Percentiles rank a stretch among this genome's conserved stretches.
These are phyloP conservation scores for Talaromyces thailandensis DNA, from an alignment of 495 filamentous ascomycete genomes.

Conservation along the genomic window DNA sequence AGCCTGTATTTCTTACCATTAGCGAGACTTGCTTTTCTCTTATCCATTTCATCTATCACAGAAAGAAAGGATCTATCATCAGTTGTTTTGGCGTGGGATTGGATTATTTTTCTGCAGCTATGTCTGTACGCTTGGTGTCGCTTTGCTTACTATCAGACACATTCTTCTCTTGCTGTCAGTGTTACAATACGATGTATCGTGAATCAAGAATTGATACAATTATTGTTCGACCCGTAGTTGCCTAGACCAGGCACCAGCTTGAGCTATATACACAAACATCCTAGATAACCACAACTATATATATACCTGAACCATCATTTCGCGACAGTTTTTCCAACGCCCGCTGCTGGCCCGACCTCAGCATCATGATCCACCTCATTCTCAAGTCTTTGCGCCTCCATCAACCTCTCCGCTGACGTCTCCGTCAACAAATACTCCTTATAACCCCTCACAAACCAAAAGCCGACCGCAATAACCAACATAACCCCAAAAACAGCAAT, in stretches of 20 bases:
- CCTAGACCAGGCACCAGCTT: background rate
- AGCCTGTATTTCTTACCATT: slow-evolving; percentile 6
- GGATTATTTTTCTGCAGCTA: background rate
- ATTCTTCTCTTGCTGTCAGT: background rate
- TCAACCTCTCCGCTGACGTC: slow-evolving; percentile 31
- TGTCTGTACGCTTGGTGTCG: background rate
- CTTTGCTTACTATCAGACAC: background rate
- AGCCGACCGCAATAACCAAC: slow-evolving; percentile 31
- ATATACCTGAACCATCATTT: background rate
- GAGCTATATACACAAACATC: background rate
- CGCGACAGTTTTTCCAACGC: background rate
- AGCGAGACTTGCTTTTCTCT: background rate
- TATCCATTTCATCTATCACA: background rate
- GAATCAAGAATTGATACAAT: background rate
- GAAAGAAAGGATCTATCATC: background rate
- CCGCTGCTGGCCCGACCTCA: background rate
- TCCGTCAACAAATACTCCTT: slow-evolving; percentile 31
- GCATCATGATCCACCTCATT: slow-evolving; percentile 12
- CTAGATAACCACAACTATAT: background rate
- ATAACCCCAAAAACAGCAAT: slow-evolving; percentile 42
- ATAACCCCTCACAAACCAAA: slow-evolving; percentile 31
- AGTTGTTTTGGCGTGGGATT: background rate
- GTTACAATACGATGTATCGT: background rate
- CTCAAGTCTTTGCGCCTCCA: slow-evolving; percentile 31
- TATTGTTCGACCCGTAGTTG: background rate